These are phyloP conservation scores for Nakazawaea wickerhamii DNA, from an alignment of 805 yeast genomes.

Conservation along the genomic window DNA sequence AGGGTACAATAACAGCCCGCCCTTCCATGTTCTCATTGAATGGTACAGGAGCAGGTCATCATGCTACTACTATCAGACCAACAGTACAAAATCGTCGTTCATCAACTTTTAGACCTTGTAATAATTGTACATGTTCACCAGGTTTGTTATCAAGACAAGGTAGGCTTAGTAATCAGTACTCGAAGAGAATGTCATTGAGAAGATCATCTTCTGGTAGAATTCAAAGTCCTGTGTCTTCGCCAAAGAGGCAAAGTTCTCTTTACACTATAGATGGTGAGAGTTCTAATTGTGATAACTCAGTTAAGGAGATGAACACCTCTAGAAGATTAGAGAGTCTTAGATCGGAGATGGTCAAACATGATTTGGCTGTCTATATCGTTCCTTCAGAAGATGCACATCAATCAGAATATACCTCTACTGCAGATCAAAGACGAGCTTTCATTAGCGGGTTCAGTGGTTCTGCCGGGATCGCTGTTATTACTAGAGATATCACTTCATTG, in stretches of 20 bases:
- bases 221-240: constrained; percentile 24
- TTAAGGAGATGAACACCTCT: constrained; percentile 49
- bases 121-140: constrained; percentile 80
- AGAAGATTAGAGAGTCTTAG: constrained; percentile 58
- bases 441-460: constrained; percentile 57
- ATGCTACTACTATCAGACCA: constrained; percentile 1
- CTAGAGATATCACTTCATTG: constrained; percentile 47
- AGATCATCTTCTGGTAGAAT: constrained; percentile 25
- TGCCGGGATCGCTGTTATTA: constrained; percentile 55
- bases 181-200: constrained; percentile 26
- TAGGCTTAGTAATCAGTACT: constrained; percentile 47
- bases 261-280: constrained; percentile 13
- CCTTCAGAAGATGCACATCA: constrained; percentile 64
- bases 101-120: constrained; percentile 46
- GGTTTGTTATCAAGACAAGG: constrained; percentile 67
- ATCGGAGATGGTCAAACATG: constrained; percentile 53
- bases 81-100: constrained; percentile 3
- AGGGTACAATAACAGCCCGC: constrained; percentile 12
- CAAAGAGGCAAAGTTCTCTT: constrained; percentile 13
- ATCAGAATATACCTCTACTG: constrained; percentile 50
- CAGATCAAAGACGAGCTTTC: constrained; percentile 51
- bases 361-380: constrained; percentile 61
- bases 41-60: constrained; percentile 1
- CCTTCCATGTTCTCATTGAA: constrained; percentile 17
- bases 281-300: constrained; percentile 13